phyloP scores from a whole-genome alignment of 768 basidiomycete species.

The Suillus subluteus region DNA sequence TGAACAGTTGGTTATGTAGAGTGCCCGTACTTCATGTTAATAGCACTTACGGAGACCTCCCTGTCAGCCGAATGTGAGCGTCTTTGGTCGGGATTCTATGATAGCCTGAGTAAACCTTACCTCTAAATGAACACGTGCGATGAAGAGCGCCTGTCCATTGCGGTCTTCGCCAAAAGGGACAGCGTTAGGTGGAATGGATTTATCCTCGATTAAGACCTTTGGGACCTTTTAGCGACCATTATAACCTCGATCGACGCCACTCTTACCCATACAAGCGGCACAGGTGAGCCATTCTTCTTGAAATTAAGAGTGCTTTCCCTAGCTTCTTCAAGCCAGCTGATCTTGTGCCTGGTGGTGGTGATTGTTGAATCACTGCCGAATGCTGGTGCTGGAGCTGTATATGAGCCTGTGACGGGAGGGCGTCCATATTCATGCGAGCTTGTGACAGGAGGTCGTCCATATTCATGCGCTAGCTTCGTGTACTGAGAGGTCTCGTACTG shows the following conservation, averaged over 20 bases:
- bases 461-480: neutral
- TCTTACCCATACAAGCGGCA: constrained; percentile 32
- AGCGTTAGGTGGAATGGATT: constrained; percentile 32
- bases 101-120: too few species aligned
- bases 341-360: neutral
- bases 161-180: constrained; percentile 30
- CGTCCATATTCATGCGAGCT: neutral
- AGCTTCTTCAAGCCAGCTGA: constrained; percentile 2
- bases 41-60: constrained; percentile 10
- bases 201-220: constrained; percentile 31
- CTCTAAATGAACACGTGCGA: constrained; percentile 27
- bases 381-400: neutral
- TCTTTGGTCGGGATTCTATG: neutral
- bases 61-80: neutral
- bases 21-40: neutral
- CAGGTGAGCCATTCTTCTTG: constrained; percentile 24
- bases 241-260: neutral
- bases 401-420: neutral
- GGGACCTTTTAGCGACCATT: neutral
- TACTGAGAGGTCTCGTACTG: constrained; percentile 1
- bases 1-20: constrained; percentile 8
- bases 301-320: constrained; percentile 14
- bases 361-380: neutral
- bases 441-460: neutral
- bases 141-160: constrained; percentile 28